These are phyloP conservation scores for Fistulinella staudtii DNA, from an alignment of 1,284 basidiomycete species.

Conservation along the genomic window DNA sequence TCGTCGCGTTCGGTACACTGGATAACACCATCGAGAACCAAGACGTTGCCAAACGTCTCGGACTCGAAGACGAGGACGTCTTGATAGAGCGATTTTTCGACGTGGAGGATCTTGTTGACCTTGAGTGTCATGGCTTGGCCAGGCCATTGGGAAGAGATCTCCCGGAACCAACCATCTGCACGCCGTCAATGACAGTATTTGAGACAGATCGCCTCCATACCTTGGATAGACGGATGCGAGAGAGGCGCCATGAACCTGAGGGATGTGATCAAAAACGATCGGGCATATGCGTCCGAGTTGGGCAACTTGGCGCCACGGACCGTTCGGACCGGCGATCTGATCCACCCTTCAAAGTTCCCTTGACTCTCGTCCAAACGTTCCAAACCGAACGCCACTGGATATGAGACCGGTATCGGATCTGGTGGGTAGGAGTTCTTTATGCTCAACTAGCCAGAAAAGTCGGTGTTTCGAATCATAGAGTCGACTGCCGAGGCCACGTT, in stretches of 20 bases:
- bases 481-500: too few species aligned
- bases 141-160: slow-evolving; percentile 96
- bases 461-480: too few species aligned
- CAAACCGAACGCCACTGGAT: too few species aligned
- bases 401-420: too few species aligned
- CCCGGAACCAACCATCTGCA: slow-evolving; percentile 95
- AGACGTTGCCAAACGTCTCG: slow-evolving; percentile 92
- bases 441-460: too few species aligned
- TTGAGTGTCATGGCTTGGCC: slow-evolving; percentile 94
- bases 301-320: not conserved
- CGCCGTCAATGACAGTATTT: not conserved
- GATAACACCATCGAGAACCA: slow-evolving; percentile 94
- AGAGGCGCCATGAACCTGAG: slow-evolving; percentile 26
- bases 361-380: too few species aligned
- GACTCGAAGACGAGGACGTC: slow-evolving; percentile 97
- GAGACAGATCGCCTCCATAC: slow-evolving; percentile 10
- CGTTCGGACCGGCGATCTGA: too few species aligned
- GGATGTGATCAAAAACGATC: not conserved
- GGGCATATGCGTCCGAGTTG: not conserved
- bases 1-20: slow-evolving; percentile 98
- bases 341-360: too few species aligned
- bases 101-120: slow-evolving; percentile 94
- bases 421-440: too few species aligned
- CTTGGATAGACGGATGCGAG: slow-evolving; percentile 31
- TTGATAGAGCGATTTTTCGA: slow-evolving; percentile 91